Conservation (phyloP, 352 stramenopile genomes). For the Thalassiosira mediterranea region DNA sequence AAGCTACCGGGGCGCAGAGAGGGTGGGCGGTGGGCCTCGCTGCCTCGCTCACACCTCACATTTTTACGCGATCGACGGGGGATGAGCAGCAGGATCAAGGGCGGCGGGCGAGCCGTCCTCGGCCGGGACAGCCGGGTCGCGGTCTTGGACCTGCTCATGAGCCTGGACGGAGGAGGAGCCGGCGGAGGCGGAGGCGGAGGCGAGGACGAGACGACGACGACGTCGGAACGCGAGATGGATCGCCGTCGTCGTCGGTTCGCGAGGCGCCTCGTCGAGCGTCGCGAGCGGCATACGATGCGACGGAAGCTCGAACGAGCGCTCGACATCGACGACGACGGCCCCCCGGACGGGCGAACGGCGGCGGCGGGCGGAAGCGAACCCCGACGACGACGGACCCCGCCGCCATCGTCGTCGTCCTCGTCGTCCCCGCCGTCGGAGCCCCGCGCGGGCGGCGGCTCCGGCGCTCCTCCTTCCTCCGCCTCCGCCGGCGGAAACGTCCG, state of each 20-base stretch:
- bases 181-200: not conserved
- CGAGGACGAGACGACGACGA: not conserved
- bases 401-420: constrained; percentile 1
- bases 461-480: not conserved
- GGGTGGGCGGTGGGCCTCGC: too few relatives aligned
- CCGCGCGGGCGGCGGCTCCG: not conserved
- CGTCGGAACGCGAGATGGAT: constrained; percentile 43
- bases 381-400: too few relatives aligned
- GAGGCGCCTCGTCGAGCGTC: constrained; percentile 37
- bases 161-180: constrained; percentile 16
- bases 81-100: constrained; percentile 64
- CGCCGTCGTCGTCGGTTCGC: constrained; percentile 49
- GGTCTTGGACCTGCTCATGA: constrained; percentile 48
- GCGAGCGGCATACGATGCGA: constrained; percentile 27
- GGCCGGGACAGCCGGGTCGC: constrained; percentile 33
- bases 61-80: too few relatives aligned
- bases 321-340: too few relatives aligned
- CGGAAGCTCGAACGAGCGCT: not conserved
- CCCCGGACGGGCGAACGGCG: too few relatives aligned
- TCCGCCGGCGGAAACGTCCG: constrained; percentile 48
- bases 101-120: constrained; percentile 55
- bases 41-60: too few relatives aligned
- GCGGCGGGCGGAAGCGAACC: not conserved
- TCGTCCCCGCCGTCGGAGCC: too few relatives aligned
- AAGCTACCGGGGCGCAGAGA: too few relatives aligned